phyloP scores from a whole-genome alignment of 192 early-diverging fungal species.

The Linnemannia hyalina region DNA sequence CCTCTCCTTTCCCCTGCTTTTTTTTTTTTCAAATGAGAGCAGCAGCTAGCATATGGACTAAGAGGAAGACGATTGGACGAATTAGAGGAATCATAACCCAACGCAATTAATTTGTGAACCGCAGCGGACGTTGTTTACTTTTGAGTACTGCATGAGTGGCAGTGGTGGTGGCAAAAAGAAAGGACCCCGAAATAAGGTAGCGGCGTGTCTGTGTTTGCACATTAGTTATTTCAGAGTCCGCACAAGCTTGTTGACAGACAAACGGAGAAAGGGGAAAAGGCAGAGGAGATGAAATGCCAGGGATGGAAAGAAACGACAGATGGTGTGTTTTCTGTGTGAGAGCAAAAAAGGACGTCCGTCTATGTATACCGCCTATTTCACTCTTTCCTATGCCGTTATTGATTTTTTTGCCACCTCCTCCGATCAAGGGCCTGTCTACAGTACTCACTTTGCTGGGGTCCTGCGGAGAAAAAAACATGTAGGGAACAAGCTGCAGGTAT shows the following conservation, averaged over 20 bases:
- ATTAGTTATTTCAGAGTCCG: neutral
- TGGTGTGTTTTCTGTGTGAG: neutral
- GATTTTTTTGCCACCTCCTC: neutral
- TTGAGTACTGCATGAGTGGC: neutral
- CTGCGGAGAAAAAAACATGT: too few relatives aligned
- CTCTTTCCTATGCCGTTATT: neutral
- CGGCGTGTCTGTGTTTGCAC: neutral
- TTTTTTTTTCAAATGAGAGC: neutral
- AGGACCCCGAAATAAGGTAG: neutral
- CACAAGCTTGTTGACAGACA: neutral
- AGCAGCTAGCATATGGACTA: neutral
- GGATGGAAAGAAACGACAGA: neutral
- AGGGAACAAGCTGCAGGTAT: too few relatives aligned
- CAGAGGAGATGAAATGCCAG: neutral
- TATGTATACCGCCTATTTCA: neutral
- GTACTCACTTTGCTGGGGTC: neutral
- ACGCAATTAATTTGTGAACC: neutral
- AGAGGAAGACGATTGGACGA: neutral
- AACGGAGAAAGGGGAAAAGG: neutral
- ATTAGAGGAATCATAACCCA: neutral
- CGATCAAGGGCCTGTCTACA: neutral
- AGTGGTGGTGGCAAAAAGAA: neutral
- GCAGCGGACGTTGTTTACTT: neutral
- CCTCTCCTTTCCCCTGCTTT: too few relatives aligned
- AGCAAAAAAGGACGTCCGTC: neutral